Evolutionary conservation across 768 basidiomycete species (phyloP).

Genomic region (Pulveroboletus frians): DNA sequence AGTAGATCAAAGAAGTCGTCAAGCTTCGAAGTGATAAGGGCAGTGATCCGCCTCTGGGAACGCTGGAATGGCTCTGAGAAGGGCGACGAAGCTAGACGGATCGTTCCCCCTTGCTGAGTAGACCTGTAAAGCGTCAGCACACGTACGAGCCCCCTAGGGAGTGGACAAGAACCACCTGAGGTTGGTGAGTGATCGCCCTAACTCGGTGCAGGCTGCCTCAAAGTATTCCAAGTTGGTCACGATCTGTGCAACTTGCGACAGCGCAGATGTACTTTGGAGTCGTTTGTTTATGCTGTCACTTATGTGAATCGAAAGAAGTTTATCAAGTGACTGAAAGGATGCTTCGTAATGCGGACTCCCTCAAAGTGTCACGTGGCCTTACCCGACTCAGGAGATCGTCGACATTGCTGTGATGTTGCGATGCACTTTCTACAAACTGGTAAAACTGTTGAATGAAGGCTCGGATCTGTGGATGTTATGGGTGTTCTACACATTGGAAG

Average conservation of each 20-base stretch:
- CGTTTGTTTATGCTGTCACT: slow-evolving; percentile 70
- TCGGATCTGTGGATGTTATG: slow-evolving; percentile 53
- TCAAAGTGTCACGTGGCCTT: slow-evolving; percentile 5
- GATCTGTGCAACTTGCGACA: slow-evolving; percentile 90
- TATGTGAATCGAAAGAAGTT: slow-evolving; percentile 70
- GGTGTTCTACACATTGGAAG: background rate
- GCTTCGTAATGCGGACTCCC: slow-evolving; percentile 1
- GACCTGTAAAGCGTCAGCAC: slow-evolving; percentile 46
- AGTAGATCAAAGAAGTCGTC: slow-evolving; percentile 93
- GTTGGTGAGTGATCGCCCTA: slow-evolving; percentile 78
- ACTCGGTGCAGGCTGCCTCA: slow-evolving; percentile 74
- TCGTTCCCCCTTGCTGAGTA: slow-evolving; percentile 76
- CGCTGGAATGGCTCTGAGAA: slow-evolving; percentile 66
- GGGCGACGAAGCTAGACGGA: slow-evolving; percentile 59
- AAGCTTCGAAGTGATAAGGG: slow-evolving; percentile 83
- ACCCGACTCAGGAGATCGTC: slow-evolving; percentile 91
- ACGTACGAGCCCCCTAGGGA: background rate
- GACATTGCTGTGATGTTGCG: slow-evolving; percentile 85
- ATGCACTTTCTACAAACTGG: slow-evolving; percentile 92
- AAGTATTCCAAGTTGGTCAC: slow-evolving; percentile 92
- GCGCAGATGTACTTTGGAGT: slow-evolving; percentile 67
- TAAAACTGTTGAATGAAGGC: slow-evolving; percentile 93
- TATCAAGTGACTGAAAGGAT: slow-evolving; percentile 70
- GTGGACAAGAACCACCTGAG: slow-evolving; percentile 52
- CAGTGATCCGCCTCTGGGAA: slow-evolving; percentile 71